Percentiles rank a stretch among this genome's conserved stretches.
Evolutionary conservation across 345 rosid species (phyloP).

Genomic region (Rhizophora apiculata): DNA sequence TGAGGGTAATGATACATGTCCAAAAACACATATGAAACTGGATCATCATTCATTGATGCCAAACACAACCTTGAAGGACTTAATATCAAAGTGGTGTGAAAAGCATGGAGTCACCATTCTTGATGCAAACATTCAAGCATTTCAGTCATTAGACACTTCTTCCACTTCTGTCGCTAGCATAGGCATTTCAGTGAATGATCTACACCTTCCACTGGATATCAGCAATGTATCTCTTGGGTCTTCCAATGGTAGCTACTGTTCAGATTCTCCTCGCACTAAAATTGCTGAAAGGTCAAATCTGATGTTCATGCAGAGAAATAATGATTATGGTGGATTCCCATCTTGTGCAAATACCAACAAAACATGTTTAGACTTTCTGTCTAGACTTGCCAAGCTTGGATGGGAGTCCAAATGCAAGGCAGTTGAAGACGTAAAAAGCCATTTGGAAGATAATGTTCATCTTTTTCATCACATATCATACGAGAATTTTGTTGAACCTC

Average conservation of each 20-base stretch:
- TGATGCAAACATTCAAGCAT: constrained; percentile 39
- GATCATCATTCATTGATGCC: constrained; percentile 42
- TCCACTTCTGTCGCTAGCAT: constrained; percentile 65
- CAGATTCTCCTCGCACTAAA: constrained; percentile 33
- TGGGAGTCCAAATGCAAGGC: constrained; percentile 58
- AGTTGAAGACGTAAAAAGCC: constrained; percentile 46
- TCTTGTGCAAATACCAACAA: constrained; percentile 23
- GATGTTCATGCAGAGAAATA: constrained; percentile 19
- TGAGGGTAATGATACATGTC: constrained; percentile 71
- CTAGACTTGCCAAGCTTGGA: constrained; percentile 42
- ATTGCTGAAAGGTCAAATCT: constrained; percentile 30
- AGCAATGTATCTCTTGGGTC: constrained; percentile 61
- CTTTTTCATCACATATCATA: constrained; percentile 42
- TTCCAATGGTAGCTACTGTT: constrained; percentile 20
- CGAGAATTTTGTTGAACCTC: constrained; percentile 47
- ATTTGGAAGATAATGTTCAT: constrained; percentile 33
- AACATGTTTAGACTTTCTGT: constrained; percentile 35
- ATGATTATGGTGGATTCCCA: constrained; percentile 22
- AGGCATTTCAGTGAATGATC: constrained; percentile 49
- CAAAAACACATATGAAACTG: constrained; percentile 49
- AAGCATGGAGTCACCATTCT: constrained; percentile 45
- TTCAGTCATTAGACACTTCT: constrained; percentile 40
- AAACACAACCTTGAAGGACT: constrained; percentile 49
- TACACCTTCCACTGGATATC: constrained; percentile 48
- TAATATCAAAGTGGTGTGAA: constrained; percentile 70